Evolutionary conservation across 805 yeast species (phyloP), one percentile per base, ranked within the genome.

Genomic region (Kluyveromyces siamensis): DNA sequence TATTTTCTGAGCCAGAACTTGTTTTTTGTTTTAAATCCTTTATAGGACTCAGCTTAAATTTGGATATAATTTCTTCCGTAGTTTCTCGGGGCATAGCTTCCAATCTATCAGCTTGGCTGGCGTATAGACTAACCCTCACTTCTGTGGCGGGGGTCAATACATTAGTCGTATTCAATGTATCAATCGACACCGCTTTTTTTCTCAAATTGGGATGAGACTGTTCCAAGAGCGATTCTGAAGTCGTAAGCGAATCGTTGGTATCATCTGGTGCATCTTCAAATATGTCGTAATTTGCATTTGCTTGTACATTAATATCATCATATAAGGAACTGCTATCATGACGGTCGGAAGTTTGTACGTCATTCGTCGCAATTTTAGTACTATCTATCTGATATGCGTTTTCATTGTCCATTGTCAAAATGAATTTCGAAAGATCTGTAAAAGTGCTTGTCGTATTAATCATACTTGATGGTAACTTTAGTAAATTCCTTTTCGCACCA

Each of bases 221-320:
- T 17, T 45, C 52, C 37, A 50, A 53, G 1, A 57, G 50, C 5
- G 63, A 56, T 1, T 62, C 54, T 10, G 58, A 50, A n/a, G 55
- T 50, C 4, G 65, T 53, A 3, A 55, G 56, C 6, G 59, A 51
- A 40, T 57, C 62, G 10, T 49, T 47, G 3, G 56, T 50, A 5
- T 60, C 63, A 49, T 59, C 65, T 6, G 59, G 55, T 1, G 62
- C 63, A 50, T 65, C 67, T 45, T 65, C 68, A 52, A 62, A 65
- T 14, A 61, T 62, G 39, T 58, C 60, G 14, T 58, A 44, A 8
- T 47, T 50, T 18, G 53, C 57, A 18, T 55, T 54, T 14, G 37
- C 30, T 8, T 16, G n/a, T 2, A 27, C 19, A 33, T 30, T 30
- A 18, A 10, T n/a, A 17, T 43, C 45, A n/a, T 43, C 45, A 19